phyloP scores from a whole-genome alignment of 192 early-diverging fungal species.

The Coemansia sp. region DNA sequence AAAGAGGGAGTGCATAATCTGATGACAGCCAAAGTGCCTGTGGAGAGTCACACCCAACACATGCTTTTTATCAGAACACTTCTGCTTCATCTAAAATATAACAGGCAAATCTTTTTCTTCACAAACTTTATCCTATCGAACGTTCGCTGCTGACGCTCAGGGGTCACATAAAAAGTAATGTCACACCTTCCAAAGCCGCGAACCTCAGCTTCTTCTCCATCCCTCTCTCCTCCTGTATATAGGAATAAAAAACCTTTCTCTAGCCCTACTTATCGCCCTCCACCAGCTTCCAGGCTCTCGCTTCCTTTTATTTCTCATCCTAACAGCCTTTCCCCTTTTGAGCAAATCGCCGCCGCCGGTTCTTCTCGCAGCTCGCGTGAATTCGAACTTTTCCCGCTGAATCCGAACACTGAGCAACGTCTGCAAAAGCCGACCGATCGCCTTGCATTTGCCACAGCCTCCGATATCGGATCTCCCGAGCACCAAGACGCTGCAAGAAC shows the following conservation, averaged over 20 bases:
- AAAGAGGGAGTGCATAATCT: background rate
- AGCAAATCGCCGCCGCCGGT: background rate
- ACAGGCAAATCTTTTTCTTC: background rate
- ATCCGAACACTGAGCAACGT: background rate
- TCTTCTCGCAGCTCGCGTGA: background rate
- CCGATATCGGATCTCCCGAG: background rate
- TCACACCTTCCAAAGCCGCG: background rate
- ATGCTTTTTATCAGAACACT: background rate
- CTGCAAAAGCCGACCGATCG: background rate
- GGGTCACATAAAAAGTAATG: background rate
- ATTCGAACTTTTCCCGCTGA: slow-evolving; percentile 17
- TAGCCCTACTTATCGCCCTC: background rate
- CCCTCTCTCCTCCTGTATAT: slow-evolving; percentile 5
- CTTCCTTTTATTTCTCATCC: background rate
- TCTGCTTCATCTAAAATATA: background rate
- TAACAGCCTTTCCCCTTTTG: background rate
- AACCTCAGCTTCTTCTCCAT: slow-evolving; percentile 12
- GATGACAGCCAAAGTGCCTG: background rate
- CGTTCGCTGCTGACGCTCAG: background rate
- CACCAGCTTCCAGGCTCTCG: slow-evolving; percentile 8
- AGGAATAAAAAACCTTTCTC: background rate
- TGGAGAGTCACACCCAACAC: background rate
- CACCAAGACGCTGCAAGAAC: background rate
- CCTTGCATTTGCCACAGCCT: background rate
- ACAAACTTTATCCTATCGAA: background rate